Evolutionary conservation across 139 green algal genomes (phyloP), one percentile per base, ranked within the genome.

Genomic region (Limnomonas spitsbergensis): DNA sequence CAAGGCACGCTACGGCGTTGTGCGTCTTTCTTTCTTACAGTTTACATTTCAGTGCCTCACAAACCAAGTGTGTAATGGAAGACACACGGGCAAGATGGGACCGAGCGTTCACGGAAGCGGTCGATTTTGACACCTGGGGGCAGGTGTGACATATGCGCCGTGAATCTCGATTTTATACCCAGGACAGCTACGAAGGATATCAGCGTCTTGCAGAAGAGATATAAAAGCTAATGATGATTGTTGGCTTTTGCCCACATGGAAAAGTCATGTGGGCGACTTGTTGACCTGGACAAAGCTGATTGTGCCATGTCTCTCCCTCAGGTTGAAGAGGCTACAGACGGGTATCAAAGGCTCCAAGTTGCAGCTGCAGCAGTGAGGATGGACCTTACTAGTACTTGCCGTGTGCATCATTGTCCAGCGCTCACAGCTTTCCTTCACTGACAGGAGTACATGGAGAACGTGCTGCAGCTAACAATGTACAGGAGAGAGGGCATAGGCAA

Each of bases 381-480:
- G n/a, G 7, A 35, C 20, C 56, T 69, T 69, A 27, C 20, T 27
- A 32, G 56, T 27, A 69, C 6, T 7, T 14, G 31, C 20, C 56
- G 6, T 74, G 20, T 9, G 68, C 68, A 42, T 26, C 14, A 74
- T 72, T 72, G 6, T 72, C 29, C 61, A 7, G 9, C 29, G 7
- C 61, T 9, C 68, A 74, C 14, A 69, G 4, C 31, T 27, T 38
- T 35, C 47, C 14, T 61, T 29, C 47, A 29, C 47, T 29, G 42
- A 37, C 83, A 90, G 86, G 86, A 90, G 71, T 83, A 87, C 27
- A 73, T 86, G 20, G 86, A 90, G n/a, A 90, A 90, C 42, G 79
- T 89, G 1, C 52, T 90, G 34, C 73, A 82, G 74, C 79, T 90
- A 27, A 38, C 77, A 1, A 53, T 82, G 24, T 38, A 81, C 0